Percentiles rank a stretch among this genome's conserved stretches.
Evolutionary conservation across 1,139 yeast genomes (phyloP).

Genomic region (Yamadazyma diddensiae): DNA sequence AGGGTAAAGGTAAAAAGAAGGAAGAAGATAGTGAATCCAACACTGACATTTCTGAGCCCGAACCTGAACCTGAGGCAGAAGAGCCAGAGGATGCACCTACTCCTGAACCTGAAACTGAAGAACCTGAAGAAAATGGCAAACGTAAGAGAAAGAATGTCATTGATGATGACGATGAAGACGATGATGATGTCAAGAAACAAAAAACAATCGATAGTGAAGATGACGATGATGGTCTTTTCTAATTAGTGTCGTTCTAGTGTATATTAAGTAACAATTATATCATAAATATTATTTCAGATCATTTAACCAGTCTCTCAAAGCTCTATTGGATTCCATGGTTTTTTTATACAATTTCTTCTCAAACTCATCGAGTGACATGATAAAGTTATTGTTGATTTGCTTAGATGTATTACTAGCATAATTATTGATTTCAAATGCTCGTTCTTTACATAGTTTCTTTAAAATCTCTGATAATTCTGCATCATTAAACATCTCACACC

Average conservation of each 20-base stretch:
- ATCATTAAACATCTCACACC: conserved; percentile 71
- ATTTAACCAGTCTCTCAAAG: conserved; percentile 59
- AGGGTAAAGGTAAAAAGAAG: conserved; percentile 14
- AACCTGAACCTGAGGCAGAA: conserved; percentile 18
- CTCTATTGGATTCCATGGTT: conserved; percentile 61
- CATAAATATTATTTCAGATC: conserved; percentile 2
- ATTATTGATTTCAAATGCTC: conserved; percentile 72
- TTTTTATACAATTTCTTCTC: conserved; percentile 60
- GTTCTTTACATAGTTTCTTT: conserved; percentile 52
- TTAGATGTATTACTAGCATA: conserved; percentile 57
- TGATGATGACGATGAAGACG: conserved; percentile 21
- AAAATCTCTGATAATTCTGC: conserved; percentile 56
- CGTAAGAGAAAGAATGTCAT: conserved; percentile 20
- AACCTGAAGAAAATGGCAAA: conserved; percentile 13
- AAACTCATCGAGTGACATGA: conserved; percentile 70
- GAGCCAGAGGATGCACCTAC: conserved; percentile 18
- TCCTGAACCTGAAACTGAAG: conserved; percentile 16
- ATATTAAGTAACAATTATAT: neutral
- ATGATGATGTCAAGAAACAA: neutral
- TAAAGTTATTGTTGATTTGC: conserved; percentile 46
- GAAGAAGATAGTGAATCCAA: conserved; percentile 27
- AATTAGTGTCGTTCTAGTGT: conserved; percentile 7
- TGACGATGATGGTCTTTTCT: conserved; percentile 24
- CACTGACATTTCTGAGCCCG: conserved; percentile 25
- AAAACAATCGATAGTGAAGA: conserved; percentile 46